A percentile compares a stretch with the other conserved stretches of the same genome.
Evolutionary conservation across 352 stramenopile species (phyloP).

Genomic region (Phytophthora pisi): DNA sequence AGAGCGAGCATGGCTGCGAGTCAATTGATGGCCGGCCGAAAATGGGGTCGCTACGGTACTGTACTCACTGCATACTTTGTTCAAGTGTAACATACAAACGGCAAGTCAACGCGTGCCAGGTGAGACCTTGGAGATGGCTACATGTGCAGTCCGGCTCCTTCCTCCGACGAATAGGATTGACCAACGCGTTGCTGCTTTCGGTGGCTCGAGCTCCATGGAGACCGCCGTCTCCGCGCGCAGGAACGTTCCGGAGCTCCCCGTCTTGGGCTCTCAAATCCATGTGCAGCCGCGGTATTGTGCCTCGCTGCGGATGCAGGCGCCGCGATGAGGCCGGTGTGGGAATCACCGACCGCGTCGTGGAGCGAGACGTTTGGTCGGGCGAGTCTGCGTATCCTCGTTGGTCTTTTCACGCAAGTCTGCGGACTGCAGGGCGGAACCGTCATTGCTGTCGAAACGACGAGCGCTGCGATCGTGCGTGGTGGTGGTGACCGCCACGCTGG

Average conservation of each 20-base stretch:
- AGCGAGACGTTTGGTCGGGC: neutral
- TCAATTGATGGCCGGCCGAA: constrained; percentile 4
- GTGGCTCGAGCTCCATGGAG: neutral
- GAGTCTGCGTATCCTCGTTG: neutral
- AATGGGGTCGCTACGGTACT: neutral
- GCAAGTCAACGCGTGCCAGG: too few species aligned
- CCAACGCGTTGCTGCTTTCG: constrained; percentile 20
- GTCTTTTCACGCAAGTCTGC: neutral
- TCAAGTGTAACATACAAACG: too few species aligned
- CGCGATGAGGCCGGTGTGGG: neutral
- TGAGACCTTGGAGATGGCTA: neutral
- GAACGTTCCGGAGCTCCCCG: neutral
- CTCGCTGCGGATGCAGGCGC: neutral
- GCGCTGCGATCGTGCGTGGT: neutral
- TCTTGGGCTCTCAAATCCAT: neutral
- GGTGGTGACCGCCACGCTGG: neutral
- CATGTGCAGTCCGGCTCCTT: neutral
- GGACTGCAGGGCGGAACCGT: too few species aligned
- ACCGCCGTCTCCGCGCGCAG: neutral
- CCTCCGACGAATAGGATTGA: constrained; percentile 15
- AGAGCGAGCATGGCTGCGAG: constrained; percentile 12
- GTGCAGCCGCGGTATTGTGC: constrained; percentile 4
- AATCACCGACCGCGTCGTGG: neutral
- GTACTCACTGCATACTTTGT: neutral
- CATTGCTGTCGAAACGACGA: constrained; percentile 4